Evolutionary conservation across 139 green algal genomes (phyloP).

Genomic region (Chlorella sorokiniana): DNA sequence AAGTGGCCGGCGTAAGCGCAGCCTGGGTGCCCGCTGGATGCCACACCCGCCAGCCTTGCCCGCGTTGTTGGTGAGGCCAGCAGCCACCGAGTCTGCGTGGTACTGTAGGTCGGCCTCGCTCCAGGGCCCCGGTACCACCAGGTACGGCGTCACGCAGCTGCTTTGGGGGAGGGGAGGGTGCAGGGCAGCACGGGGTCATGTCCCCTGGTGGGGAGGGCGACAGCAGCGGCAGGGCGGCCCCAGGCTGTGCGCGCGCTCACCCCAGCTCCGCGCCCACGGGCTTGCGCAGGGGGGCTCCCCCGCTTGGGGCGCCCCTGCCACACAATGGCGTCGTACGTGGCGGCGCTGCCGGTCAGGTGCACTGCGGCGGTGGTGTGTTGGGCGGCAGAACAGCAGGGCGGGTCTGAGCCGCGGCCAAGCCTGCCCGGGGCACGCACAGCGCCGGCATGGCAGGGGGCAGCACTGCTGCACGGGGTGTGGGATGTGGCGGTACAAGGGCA

Average conservation of each 20-base stretch:
- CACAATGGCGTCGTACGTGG: constrained; percentile 83
- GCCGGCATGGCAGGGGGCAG: too few species aligned
- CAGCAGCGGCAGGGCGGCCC: neutral
- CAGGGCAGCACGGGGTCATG: neutral
- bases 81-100: constrained; percentile 66
- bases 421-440: too few species aligned
- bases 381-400: too few species aligned
- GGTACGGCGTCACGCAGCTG: constrained; percentile 82
- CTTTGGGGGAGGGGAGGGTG: constrained; percentile 37
- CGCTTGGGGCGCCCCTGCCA: constrained; percentile 60
- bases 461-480: too few species aligned
- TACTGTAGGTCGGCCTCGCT: constrained; percentile 70
- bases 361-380: neutral
- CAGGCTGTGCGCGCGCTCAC: neutral
- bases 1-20: neutral
- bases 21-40: neutral
- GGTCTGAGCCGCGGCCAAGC: too few species aligned
- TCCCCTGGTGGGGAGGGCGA: neutral
- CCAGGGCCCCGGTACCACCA: constrained; percentile 77
- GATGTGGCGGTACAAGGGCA: too few species aligned
- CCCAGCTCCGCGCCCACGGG: constrained; percentile 22
- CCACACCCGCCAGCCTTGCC: neutral
- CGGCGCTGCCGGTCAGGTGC: constrained; percentile 49
- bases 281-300: constrained; percentile 32
- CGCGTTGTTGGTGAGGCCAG: constrained; percentile 69